A percentile compares a stretch with the other conserved stretches of the same genome.
phyloP scores from a whole-genome alignment of 2,329 filamentous ascomycete genomes.

The Hymenoscyphus scutula region DNA sequence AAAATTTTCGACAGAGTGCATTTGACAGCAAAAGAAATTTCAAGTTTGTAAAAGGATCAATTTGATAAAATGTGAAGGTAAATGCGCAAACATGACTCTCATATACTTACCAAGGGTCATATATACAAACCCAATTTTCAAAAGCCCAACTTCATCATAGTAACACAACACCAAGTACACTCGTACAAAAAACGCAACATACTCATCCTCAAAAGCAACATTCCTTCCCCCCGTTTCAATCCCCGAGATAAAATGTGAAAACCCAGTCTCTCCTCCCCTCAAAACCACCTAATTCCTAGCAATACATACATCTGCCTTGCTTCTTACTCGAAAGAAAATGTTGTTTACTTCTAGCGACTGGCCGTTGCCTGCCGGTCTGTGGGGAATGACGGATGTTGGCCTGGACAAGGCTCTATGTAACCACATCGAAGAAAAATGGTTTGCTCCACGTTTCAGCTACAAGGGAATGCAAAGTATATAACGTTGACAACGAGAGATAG shows the following conservation, averaged over 20 bases:
- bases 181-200: neutral
- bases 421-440: slow-evolving; percentile 19
- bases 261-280: neutral
- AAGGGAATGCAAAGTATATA: slow-evolving; percentile 7
- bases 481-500: slow-evolving; percentile 2
- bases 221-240: neutral
- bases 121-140: no score
- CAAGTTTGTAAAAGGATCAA: no score
- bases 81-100: no score
- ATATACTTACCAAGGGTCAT: no score
- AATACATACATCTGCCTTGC: slow-evolving; percentile 6
- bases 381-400: slow-evolving; percentile 11
- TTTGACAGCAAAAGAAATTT: no score
- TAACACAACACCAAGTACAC: neutral
- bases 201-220: neutral
- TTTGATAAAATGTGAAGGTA: no score
- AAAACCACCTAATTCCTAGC: slow-evolving; percentile 9
- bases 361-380: slow-evolving; percentile 13
- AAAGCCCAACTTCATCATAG: neutral
- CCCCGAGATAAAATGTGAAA: neutral
- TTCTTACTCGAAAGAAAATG: slow-evolving; percentile 10
- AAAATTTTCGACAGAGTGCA: no score
- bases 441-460: slow-evolving; percentile 24
- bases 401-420: slow-evolving; percentile 27
- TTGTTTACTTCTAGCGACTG: slow-evolving; percentile 26